Evolutionary conservation across 2,329 filamentous ascomycete genomes (phyloP), one percentile per base, ranked within the genome.

Genomic region (Fusarium decemcellulare): DNA sequence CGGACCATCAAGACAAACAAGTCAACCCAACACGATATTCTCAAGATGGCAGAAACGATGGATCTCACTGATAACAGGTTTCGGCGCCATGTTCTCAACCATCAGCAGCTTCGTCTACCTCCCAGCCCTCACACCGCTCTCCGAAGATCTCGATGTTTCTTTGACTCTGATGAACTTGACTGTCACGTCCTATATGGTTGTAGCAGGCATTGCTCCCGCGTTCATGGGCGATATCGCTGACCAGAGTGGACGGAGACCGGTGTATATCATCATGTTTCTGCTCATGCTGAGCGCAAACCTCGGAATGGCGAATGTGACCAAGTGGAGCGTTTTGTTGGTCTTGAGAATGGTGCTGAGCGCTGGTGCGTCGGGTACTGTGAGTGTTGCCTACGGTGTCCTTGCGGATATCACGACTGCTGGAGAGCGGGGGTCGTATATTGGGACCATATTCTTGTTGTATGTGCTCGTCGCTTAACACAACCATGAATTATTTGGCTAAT

Each of bases 201-300:
- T 65, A 3, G 63, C 50, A n/a, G 55, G 59, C 0, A 52, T 66
- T 12, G 63, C 63, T 85, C 53, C 57, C 5, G 57, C 61, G 1
- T 64, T 64, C 16, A 46, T 64, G 44, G 88, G 87, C 3, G 85
- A 86, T 53, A 83, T 89, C 32, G 86, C 85, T 1, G 88, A 90
- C 68, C 80, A 79, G 56, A 80, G 83, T 6, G 87, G 87, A 3
- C 82, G 87, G 27, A 80, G 87, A 11, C 87, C 86, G 0, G 86
- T 86, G 1, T 88, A 87, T 63, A 79, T 89, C 12, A 74, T 88
- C 16, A 81, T 82, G 39, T 86, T 89, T 52, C 63, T 76, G 18
- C 82, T 88, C 14, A 88, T 87, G 68, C 72, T 87, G 2, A 76
- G 78, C 16, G 85, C 86, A 4, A 62, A 63, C 18, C 30, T 67